phyloP scores from a whole-genome alignment of 306 rosid genomes.

The Sphenostylis stenocarpa region DNA sequence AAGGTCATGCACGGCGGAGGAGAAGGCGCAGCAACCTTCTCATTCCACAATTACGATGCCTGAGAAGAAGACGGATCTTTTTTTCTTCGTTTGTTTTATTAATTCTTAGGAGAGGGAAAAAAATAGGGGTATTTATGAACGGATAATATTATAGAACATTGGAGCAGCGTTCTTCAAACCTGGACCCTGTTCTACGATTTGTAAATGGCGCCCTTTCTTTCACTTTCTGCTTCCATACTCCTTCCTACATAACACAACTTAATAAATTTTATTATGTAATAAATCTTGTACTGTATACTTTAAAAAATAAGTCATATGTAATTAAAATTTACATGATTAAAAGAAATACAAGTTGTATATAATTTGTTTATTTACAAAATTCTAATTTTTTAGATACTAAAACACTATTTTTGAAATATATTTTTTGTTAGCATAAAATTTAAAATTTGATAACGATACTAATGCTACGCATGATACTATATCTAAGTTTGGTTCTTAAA shows the following conservation, averaged over 20 bases:
- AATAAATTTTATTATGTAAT: too few relatives aligned
- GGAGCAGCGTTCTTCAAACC: neutral
- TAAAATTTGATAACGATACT: too few relatives aligned
- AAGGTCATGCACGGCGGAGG: slow-evolving; percentile 13
- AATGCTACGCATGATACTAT: too few relatives aligned
- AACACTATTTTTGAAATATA: too few relatives aligned
- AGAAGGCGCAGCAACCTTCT: slow-evolving; percentile 15
- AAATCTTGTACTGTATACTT: neutral
- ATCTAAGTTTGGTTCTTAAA: too few relatives aligned
- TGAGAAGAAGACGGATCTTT: neutral
- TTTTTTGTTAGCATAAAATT: too few relatives aligned
- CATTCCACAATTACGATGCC: slow-evolving; percentile 26
- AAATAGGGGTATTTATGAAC: neutral
- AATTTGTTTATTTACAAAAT: too few relatives aligned
- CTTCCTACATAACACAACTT: too few relatives aligned
- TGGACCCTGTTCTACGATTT: neutral
- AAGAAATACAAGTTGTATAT: too few relatives aligned
- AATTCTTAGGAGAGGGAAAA: neutral
- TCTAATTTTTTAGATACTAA: too few relatives aligned
- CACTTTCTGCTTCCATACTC: neutral
- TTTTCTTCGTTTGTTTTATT: neutral
- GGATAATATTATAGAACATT: neutral
- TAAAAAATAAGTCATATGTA: neutral
- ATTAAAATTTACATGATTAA: too few relatives aligned
- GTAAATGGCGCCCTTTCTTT: slow-evolving; percentile 40